Evolutionary conservation across 2,329 filamentous ascomycete species (phyloP).

Genomic region (Sporothrix euskadiensis): DNA sequence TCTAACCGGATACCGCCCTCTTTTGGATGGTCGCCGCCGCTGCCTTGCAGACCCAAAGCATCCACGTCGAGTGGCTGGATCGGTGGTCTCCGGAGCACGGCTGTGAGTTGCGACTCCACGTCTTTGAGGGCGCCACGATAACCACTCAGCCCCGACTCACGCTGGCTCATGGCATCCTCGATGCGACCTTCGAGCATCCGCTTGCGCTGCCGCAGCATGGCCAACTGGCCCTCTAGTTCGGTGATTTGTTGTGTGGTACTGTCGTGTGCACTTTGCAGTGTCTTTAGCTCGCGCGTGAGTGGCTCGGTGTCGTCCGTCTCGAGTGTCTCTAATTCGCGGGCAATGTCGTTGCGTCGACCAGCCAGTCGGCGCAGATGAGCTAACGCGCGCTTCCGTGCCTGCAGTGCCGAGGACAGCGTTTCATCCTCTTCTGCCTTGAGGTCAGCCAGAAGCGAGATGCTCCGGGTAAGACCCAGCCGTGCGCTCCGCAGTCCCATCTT

Average conservation of each 20-base stretch:
- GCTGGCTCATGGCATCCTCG: slow-evolving; percentile 61
- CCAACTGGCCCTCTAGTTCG: slow-evolving; percentile 64
- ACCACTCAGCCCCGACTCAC: slow-evolving; percentile 70
- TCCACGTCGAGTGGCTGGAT: slow-evolving; percentile 55
- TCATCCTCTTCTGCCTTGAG: slow-evolving; percentile 70
- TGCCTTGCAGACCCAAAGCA: slow-evolving; percentile 38
- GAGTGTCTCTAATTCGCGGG: slow-evolving; percentile 54
- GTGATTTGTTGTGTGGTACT: slow-evolving; percentile 63
- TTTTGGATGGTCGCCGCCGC: background rate
- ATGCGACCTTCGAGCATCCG: slow-evolving; percentile 61
- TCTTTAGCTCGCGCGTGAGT: slow-evolving; percentile 61
- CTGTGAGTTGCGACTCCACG: slow-evolving; percentile 62
- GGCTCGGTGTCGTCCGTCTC: slow-evolving; percentile 58
- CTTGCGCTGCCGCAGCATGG: slow-evolving; percentile 60
- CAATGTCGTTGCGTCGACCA: slow-evolving; percentile 52
- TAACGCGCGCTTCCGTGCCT: slow-evolving; percentile 58
- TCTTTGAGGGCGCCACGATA: slow-evolving; percentile 68
- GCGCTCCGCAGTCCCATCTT: slow-evolving; percentile 61
- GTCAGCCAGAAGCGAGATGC: slow-evolving; percentile 63
- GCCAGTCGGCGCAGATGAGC: slow-evolving; percentile 57
- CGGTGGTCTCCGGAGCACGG: slow-evolving; percentile 60
- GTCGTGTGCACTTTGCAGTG: slow-evolving; percentile 57
- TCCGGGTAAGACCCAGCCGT: slow-evolving; percentile 62
- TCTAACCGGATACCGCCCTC: slow-evolving; percentile 11
- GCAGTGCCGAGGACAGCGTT: slow-evolving; percentile 58